Percentiles rank a stretch among this genome's conserved stretches.
These are phyloP conservation scores for Cercospora brassicicola DNA, from an alignment of 2,329 filamentous ascomycete species.

Conservation along the genomic window DNA sequence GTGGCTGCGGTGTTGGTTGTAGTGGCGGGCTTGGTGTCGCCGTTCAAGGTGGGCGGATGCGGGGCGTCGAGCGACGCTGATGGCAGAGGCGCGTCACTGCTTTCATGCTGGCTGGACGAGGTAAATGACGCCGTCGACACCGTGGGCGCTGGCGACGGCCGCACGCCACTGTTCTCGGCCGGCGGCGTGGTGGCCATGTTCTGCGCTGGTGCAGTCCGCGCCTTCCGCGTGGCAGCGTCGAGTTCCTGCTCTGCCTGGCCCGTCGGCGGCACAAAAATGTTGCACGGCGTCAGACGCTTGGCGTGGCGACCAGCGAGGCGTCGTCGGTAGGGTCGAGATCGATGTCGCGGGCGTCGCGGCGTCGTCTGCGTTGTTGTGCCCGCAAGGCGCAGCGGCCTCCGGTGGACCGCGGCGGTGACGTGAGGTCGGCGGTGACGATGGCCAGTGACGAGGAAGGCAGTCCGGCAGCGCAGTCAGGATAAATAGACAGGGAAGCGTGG, in stretches of 20 bases:
- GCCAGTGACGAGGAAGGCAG: neutral
- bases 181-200: slow-evolving; percentile 24
- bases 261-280: neutral
- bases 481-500: slow-evolving; percentile 1
- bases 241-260: neutral
- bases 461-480: neutral
- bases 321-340: neutral
- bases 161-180: slow-evolving; percentile 5
- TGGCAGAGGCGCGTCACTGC: slow-evolving; percentile 21
- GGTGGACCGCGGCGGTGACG: slow-evolving; percentile 3
- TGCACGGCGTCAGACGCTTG: slow-evolving; percentile 1
- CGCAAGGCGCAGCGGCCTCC: neutral
- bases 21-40: slow-evolving; percentile 19
- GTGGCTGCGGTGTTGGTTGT: neutral
- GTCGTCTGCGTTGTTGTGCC: neutral
- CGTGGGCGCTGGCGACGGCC: slow-evolving; percentile 40
- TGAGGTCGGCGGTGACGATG: neutral
- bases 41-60: slow-evolving; percentile 23
- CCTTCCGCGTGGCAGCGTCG: neutral
- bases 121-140: slow-evolving; percentile 46
- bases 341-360: neutral
- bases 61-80: slow-evolving; percentile 9
- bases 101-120: slow-evolving; percentile 31
- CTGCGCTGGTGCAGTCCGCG: neutral
- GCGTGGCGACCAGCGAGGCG: neutral